These are phyloP conservation scores for Pichia nakasei DNA, from an alignment of 805 yeast species.

Conservation along the genomic window DNA sequence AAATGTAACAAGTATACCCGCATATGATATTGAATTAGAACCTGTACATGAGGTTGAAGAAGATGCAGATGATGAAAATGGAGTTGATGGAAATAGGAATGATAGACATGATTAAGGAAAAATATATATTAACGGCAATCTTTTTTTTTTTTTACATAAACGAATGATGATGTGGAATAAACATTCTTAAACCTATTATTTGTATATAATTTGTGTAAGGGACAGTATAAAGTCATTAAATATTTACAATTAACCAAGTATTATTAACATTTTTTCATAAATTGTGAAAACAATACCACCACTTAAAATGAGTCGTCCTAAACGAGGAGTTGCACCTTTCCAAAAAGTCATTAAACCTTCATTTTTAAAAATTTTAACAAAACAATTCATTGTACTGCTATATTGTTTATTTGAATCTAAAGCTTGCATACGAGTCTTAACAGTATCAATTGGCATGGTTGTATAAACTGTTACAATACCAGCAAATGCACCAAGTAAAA, in stretches of 20 bases:
- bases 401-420: constrained; percentile 68
- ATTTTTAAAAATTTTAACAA: constrained; percentile 65
- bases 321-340: constrained; percentile 97
- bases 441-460: constrained; percentile 94
- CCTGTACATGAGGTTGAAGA: too few relatives aligned
- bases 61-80: too few relatives aligned
- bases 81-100: too few relatives aligned
- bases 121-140: too few relatives aligned
- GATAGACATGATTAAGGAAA: too few relatives aligned
- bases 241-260: constrained; percentile 30
- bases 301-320: constrained; percentile 83
- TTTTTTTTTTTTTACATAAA: too few relatives aligned
- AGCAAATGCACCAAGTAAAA: constrained; percentile 82
- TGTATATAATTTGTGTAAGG: too few relatives aligned
- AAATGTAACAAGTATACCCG: not conserved
- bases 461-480: constrained; percentile 85
- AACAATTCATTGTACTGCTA: constrained; percentile 72
- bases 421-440: constrained; percentile 95
- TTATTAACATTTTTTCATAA: constrained; percentile 76
- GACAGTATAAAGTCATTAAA: not conserved
- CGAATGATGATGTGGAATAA: too few relatives aligned
- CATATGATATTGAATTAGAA: too few relatives aligned
- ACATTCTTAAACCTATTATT: too few relatives aligned
- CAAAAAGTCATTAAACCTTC: constrained; percentile 90
- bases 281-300: constrained; percentile 98